A percentile compares a stretch with the other conserved stretches of the same genome.
Conservation (phyloP, 768 basidiomycete species). For the Mycena amicta region DNA sequence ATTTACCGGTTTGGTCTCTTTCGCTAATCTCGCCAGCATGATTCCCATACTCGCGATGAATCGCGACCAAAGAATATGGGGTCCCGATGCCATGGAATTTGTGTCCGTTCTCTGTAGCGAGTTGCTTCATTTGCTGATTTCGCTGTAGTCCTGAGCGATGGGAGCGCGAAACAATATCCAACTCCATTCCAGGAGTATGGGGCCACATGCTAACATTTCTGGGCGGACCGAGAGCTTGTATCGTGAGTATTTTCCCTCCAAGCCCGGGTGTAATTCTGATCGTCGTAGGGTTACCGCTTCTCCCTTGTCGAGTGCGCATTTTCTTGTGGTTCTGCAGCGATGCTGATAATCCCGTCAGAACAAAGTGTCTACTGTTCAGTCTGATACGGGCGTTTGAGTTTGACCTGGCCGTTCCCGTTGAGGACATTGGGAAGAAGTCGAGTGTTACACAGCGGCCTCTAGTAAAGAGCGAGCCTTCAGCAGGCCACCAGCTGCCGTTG, state of each 20-base stretch:
- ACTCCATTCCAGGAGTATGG: slow-evolving; percentile 42
- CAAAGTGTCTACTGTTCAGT: neutral
- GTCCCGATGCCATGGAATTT: slow-evolving; percentile 47
- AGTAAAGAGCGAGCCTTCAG: neutral
- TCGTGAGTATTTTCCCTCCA: slow-evolving; percentile 18
- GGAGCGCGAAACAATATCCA: slow-evolving; percentile 31
- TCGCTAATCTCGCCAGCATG: slow-evolving; percentile 1
- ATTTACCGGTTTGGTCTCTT: too few species aligned
- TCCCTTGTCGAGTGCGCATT: slow-evolving; percentile 1
- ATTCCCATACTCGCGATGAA: slow-evolving; percentile 34
- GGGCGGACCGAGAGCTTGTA: slow-evolving; percentile 48
- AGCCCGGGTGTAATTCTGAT: slow-evolving; percentile 22
- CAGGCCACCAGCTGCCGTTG: slow-evolving; percentile 1
- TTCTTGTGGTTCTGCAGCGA: neutral
- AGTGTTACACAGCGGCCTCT: neutral
- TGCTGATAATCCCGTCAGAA: neutral
- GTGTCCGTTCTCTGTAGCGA: slow-evolving; percentile 29
- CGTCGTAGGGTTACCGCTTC: slow-evolving; percentile 24
- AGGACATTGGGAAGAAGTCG: slow-evolving; percentile 1
- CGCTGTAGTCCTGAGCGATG: slow-evolving; percentile 51
- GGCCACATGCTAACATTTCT: slow-evolving; percentile 42
- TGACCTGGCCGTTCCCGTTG: slow-evolving; percentile 7
- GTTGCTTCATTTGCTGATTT: too few species aligned
- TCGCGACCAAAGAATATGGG: slow-evolving; percentile 43
- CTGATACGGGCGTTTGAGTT: slow-evolving; percentile 3